Conservation (phyloP, 805 yeast species). For the Candida easanensis region DNA sequence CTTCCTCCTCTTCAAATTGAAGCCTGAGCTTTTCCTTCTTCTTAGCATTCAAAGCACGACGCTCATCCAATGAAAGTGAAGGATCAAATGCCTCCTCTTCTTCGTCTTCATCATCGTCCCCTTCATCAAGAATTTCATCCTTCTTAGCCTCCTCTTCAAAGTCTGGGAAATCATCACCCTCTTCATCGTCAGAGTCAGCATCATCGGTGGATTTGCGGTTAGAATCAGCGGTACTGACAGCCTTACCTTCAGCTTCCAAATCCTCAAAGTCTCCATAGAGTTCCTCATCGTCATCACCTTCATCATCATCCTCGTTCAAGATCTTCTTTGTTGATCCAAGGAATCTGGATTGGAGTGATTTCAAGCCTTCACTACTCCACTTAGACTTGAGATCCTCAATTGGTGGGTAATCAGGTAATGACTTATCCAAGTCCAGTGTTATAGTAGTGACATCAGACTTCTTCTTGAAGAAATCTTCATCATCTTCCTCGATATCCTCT, state of each 20-base stretch:
- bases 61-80: conserved; percentile 60
- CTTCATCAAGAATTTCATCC: conserved; percentile 42
- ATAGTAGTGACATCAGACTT: conserved; percentile 36
- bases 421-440: conserved; percentile 36
- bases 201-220: conserved; percentile 23
- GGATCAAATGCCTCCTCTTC: conserved; percentile 33
- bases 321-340: conserved; percentile 50
- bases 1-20: conserved; percentile 84
- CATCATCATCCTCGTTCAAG: conserved; percentile 31
- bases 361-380: conserved; percentile 45
- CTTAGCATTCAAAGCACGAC: conserved; percentile 77
- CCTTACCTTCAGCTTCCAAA: conserved; percentile 36
- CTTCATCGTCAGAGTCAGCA: conserved; percentile 27
- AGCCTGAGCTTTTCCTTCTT: conserved; percentile 85
- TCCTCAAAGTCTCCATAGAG: conserved; percentile 58
- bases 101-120: conserved; percentile 39
- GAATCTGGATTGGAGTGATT: conserved; percentile 44
- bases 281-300: conserved; percentile 43
- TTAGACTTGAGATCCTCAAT: conserved; percentile 43
- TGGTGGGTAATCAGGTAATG: conserved; percentile 35
- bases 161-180: conserved; percentile 49
- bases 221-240: conserved; percentile 14
- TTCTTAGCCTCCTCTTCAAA: conserved; percentile 50
- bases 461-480: conserved; percentile 56
- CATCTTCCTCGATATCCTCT: conserved; percentile 35